These are phyloP conservation scores for Saccharomycopsis sp. DNA, from an alignment of 805 yeast genomes.

Conservation along the genomic window DNA sequence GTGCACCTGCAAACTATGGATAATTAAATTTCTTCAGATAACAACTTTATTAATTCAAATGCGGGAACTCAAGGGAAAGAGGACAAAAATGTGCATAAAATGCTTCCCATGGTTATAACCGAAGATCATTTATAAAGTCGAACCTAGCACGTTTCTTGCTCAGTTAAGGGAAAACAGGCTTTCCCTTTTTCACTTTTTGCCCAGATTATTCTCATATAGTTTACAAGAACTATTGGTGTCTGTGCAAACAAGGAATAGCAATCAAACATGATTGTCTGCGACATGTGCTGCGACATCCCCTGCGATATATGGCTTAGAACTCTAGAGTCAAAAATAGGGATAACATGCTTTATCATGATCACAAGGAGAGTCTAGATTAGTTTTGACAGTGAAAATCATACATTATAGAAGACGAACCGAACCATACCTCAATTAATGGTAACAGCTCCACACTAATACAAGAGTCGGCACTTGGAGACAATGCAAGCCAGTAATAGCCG, in stretches of 20 bases:
- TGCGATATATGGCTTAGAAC: no score
- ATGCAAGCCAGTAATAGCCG: not conserved
- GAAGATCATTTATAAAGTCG: not conserved
- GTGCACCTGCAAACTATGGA: not conserved
- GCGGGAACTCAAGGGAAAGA: not conserved
- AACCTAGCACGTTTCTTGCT: not conserved
- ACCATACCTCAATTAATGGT: not conserved
- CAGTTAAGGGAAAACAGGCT: not conserved
- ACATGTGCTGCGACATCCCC: not conserved
- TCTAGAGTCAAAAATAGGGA: not conserved
- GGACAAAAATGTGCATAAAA: not conserved
- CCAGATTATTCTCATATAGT: not conserved
- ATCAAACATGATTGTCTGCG: not conserved
- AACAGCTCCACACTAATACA: not conserved
- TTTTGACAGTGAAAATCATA: not conserved
- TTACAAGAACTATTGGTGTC: not conserved
- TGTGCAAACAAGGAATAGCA: not conserved
- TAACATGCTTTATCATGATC: not conserved
- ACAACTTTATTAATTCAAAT: not conserved
- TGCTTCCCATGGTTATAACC: not conserved
- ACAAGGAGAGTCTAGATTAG: not conserved
- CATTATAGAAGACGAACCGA: not conserved
- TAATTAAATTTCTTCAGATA: not conserved
- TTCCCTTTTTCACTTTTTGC: not conserved
- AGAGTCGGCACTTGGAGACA: not conserved